Evolutionary conservation across 495 filamentous ascomycete genomes (phyloP), one percentile per base, ranked within the genome.

Genomic region (Bathelium albidoporum): DNA sequence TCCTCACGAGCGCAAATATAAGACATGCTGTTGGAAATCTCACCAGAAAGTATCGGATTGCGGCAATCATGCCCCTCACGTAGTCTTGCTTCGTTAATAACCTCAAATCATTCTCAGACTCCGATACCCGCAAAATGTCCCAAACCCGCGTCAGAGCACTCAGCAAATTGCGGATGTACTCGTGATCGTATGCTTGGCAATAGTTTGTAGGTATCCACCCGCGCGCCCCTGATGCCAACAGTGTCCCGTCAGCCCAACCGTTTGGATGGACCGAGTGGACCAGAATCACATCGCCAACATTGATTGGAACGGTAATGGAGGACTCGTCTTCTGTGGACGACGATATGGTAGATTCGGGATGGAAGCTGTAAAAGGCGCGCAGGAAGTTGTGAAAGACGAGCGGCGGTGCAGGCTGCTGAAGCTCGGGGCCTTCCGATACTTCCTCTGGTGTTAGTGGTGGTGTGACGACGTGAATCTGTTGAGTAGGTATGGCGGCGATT

Each of bases 141-240:
- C 92, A 97, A 63, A 97, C 90, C 66, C 91, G 87, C 10, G 92
- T 85, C 71, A 97, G 77, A 1, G 94, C 91, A 65, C 89, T 89
- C 29, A 99, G 79, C 32, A 97, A 81, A 63, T 83, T 88, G 63
- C 86, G 85, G 81, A 97, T 93, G 59, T 89, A 84, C 24, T 90
- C 79, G 55, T 90, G 87, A 65, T 96, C 89, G 73, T 96, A 99
- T 12, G 89, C 82, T 72, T 96, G 90, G 78, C 95, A 99, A 73
- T 97, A 97, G 73, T 99, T 99, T 2, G 95, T 97, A 32, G 95
- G 95, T 63, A 99, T 78, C 95, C 95, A 99, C 62, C 95, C 95
- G 69, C 95, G 83, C 62, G 87, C 87, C 20, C 93, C 94, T 14
- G 90, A 88, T 60, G 88, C 82, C 60, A 99, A 76, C 52, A 96